Conservation (phyloP, 768 basidiomycete species). For the Kwoniella botswanensis region DNA sequence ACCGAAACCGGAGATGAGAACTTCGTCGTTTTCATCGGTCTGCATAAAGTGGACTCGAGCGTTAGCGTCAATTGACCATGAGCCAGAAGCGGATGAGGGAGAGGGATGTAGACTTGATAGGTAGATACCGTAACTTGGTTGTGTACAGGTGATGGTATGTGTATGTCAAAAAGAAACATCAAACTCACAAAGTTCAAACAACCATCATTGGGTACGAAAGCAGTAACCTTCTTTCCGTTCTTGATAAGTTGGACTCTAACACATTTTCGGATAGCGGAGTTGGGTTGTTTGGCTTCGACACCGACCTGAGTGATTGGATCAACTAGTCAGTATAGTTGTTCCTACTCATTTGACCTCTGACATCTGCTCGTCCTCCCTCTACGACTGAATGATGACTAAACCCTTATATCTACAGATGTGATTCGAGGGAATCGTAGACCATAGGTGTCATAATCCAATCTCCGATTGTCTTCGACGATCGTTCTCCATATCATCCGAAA, state of each 20-base stretch:
- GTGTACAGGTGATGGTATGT: too few relatives aligned
- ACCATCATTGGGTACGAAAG: conserved; percentile 81
- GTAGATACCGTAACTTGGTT: too few relatives aligned
- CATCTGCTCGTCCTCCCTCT: not conserved
- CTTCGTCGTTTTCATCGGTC: conserved; percentile 99
- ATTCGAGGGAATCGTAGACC: too few relatives aligned
- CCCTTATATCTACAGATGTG: too few relatives aligned
- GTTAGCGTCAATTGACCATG: not conserved
- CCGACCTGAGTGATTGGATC: conserved; percentile 67
- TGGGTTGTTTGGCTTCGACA: conserved; percentile 99
- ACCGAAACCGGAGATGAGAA: conserved; percentile 99
- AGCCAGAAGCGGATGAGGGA: too few relatives aligned
- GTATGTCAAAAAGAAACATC: not conserved
- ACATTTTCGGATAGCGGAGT: conserved; percentile 99
- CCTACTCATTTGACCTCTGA: too few relatives aligned
- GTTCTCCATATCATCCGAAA: too few relatives aligned
- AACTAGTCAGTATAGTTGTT: not conserved
- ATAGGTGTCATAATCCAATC: too few relatives aligned
- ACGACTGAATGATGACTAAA: too few relatives aligned
- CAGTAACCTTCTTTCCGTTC: conserved; percentile 99
- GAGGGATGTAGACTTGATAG: too few relatives aligned
- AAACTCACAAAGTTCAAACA: conserved; percentile 56
- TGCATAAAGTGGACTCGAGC: not conserved
- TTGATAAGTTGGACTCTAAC: conserved; percentile 99
- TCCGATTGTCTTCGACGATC: too few relatives aligned